Base-by-base conservation (phyloP, 495 filamentous ascomycete genomes). In the Hypoxylon fuscum region DNA sequence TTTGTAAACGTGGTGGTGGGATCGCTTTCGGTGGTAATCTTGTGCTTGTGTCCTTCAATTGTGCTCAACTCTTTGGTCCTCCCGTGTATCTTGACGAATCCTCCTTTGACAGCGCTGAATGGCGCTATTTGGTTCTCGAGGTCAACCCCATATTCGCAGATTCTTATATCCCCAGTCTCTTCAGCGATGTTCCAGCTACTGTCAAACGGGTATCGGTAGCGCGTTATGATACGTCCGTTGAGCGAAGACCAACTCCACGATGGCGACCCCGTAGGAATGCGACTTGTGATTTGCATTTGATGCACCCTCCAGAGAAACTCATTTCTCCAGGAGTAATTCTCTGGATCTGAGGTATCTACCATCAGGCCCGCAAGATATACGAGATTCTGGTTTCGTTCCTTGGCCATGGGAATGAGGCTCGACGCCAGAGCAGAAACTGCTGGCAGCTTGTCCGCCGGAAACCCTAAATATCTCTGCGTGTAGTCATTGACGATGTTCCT, bases 341-440 rank as follows among this genome's bases (percentile, higher is more conserved):
- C 48, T 0, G 32, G n/a, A 12, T 60, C 56, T 15, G 47, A 37
- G 2, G 11, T 44, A 15, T 60, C 51, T n/a, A 61, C 6, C 52
- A 57, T 48, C 1, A 68, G 27, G n/a, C 64, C 64, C 10, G 59
- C 64, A 35, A 48, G 46, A 21, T 68, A 68, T 43, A 17, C 47
- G 0, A 63, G 12, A 27, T 58, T 40, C 47, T 59, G 59, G 5
- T 38, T 47, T 35, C 59, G 42, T 18, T 58, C 59, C 2, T 42
- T 56, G 5, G 49, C 58, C 54, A 51, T 54, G 2, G 35, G 35
- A n/a, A 54, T 35, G 21, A 68, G 17, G 23, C 42, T 63, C 1
- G 59, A 62, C 6, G 64, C 64, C 32, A 68, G 25, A 7, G 54
- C 64, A 1, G 64, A 63, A 37, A 68, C 50, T 15, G 64, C 64